A percentile compares a stretch with the other conserved stretches of the same genome.
Evolutionary conservation across 2,329 filamentous ascomycete species (phyloP).

Genomic region (Diaporthe citriasiana): DNA sequence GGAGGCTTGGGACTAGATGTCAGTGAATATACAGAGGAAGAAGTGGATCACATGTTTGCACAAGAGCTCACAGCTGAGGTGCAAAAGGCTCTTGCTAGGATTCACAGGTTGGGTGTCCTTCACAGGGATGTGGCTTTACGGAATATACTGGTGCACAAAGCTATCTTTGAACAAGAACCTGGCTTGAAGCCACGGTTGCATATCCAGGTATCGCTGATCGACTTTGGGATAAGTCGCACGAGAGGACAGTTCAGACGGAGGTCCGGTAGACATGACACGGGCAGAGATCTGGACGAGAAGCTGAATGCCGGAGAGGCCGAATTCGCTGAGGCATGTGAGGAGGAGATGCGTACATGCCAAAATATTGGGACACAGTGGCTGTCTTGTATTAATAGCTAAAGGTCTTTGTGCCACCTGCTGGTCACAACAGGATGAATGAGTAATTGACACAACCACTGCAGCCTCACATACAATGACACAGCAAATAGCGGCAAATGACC

Average conservation of each 20-base stretch:
- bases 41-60: not conserved
- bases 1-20: not conserved
- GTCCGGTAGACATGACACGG: too few relatives aligned
- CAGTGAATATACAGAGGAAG: not conserved
- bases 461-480: too few relatives aligned
- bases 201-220: not conserved
- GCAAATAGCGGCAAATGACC: too few relatives aligned
- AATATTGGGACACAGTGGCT: constrained; percentile 39
- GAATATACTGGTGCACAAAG: not conserved
- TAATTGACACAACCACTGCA: too few relatives aligned
- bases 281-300: not conserved
- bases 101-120: not conserved
- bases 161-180: not conserved
- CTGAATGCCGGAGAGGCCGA: not conserved
- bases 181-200: not conserved
- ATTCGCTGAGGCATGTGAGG: not conserved
- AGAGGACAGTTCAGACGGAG: not conserved
- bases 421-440: too few relatives aligned
- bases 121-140: not conserved
- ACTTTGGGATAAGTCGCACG: not conserved
- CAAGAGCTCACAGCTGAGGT: not conserved
- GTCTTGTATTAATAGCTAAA: too few relatives aligned
- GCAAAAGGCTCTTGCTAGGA: not conserved
- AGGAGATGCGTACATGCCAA: not conserved
- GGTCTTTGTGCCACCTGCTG: too few relatives aligned